Base-by-base conservation (phyloP, 1,139 yeast species). In the Saccharomycopsis hybrid region DNA sequence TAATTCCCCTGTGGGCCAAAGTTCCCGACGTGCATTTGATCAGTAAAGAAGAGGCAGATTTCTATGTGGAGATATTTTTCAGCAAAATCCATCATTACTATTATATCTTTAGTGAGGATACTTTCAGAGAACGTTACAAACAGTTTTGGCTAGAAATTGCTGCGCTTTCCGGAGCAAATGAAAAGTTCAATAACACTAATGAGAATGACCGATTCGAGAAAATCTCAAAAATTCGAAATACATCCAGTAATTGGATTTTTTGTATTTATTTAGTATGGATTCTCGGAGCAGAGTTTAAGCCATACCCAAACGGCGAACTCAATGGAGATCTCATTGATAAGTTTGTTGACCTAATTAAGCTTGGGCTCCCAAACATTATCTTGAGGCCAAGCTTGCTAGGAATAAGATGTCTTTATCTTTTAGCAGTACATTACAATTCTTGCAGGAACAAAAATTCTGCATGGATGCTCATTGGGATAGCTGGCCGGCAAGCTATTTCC, bases 391-490 rank as follows among this genome's bases (percentile, higher is more conserved):
- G 70, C 1, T 55, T 70, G 11, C 68, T 66, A 46, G 74, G 77
- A 1, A 70, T 74, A 11, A 60, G 73, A 37, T 61, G 72, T 28
- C 55, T 73, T 8, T 63, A 68, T 41, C 55, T 73, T 30, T 61
- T 72, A 37, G 66, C 76, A 0, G 62, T 69, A n/a, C 70, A 72
- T 57, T 56, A 72, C 36, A 71, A 72, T 42, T 64, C 73, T 48
- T 66, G 65, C 32, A 70, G 67, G 57, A 70, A 70, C 42, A 63
- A 76, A 50, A 78, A 74, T 52, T 67, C 73, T 41, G 71, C 74
- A 0, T 74, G 72, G 64, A 68, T 73, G 50, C 55, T 74, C 43
- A 62, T 70, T 58, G 72, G 74, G 38, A 55, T 71, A 41, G 76
- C 76, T 8, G 65, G 69, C 2, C 61, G 74, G 48, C 78, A 73